Conservation (phyloP, 1,284 basidiomycete genomes). For the Puccinia polysora region DNA sequence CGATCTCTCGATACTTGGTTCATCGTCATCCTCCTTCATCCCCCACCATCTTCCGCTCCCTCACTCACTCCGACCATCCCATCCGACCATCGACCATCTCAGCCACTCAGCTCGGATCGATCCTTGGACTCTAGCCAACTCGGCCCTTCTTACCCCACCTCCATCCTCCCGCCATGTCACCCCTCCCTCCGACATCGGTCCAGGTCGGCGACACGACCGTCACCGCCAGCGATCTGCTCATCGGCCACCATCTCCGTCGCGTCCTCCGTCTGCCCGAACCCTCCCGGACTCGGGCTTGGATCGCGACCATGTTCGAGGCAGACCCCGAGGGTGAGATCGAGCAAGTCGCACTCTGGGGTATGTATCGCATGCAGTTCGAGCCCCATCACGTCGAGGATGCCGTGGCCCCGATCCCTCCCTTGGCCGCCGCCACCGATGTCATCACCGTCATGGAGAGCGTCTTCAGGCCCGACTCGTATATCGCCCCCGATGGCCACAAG, state of each 20-base stretch:
- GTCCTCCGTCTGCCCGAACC: constrained; percentile 37
- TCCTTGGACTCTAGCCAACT: too few relatives aligned
- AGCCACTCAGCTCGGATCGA: background rate
- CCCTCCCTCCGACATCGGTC: constrained; percentile 29
- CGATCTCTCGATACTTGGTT: too few relatives aligned
- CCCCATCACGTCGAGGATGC: constrained; percentile 38
- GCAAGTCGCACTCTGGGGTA: constrained; percentile 43
- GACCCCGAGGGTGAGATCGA: constrained; percentile 43
- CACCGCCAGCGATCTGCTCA: constrained; percentile 29
- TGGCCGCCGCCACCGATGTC: constrained; percentile 43
- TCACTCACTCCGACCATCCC: background rate
- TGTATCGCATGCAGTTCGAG: constrained; percentile 44
- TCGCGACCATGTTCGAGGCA: constrained; percentile 43
- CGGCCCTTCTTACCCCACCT: too few relatives aligned
- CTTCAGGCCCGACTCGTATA: constrained; percentile 42
- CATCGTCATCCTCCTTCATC: constrained; percentile 14
- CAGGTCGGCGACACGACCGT: constrained; percentile 39
- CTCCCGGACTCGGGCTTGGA: constrained; percentile 43
- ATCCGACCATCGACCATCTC: constrained; percentile 9
- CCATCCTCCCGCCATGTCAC: too few relatives aligned
- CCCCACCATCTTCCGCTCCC: background rate
- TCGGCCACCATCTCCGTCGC: constrained; percentile 42
- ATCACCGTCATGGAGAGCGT: constrained; percentile 44
- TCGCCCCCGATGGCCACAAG: constrained; percentile 37
- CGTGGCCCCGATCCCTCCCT: constrained; percentile 30